phyloP scores from a whole-genome alignment of 108 stramenopile species.

The Discostella stelligeroides region DNA sequence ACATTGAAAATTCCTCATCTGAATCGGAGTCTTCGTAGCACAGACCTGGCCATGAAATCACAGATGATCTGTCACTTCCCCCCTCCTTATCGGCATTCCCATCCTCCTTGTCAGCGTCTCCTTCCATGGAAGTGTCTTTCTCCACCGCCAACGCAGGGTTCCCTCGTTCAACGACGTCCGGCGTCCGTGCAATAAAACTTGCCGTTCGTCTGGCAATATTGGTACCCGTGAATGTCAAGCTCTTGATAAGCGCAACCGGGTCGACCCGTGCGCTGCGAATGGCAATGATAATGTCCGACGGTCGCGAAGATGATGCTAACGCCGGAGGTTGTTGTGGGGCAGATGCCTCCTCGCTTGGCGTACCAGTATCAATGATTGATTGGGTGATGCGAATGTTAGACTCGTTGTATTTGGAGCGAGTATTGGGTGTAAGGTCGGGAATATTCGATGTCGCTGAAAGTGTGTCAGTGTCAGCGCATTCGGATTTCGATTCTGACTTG shows the following conservation, averaged over 20 bases:
- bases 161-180: no score
- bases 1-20: constrained; percentile 51
- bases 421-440: not conserved
- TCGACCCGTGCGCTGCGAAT: constrained; percentile 71
- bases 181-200: constrained; percentile 30
- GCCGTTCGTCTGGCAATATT: constrained; percentile 48
- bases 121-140: not conserved
- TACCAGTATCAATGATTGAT: not conserved
- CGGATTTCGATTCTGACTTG: no score
- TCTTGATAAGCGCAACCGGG: constrained; percentile 63
- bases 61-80: not conserved
- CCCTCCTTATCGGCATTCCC: not conserved
- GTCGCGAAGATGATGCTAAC: constrained; percentile 4
- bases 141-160: not conserved
- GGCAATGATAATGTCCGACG: constrained; percentile 46
- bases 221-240: constrained; percentile 50
- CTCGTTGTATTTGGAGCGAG: not conserved
- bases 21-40: constrained; percentile 44
- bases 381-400: no score
- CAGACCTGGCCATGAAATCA: constrained; percentile 19
- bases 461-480: not conserved
- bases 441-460: not conserved
- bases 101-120: constrained; percentile 25
- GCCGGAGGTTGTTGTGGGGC: not conserved
- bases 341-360: constrained; percentile 2